These are phyloP conservation scores for Scenedesmus sp. DNA, from an alignment of 163 green algal genomes.

Conservation along the genomic window DNA sequence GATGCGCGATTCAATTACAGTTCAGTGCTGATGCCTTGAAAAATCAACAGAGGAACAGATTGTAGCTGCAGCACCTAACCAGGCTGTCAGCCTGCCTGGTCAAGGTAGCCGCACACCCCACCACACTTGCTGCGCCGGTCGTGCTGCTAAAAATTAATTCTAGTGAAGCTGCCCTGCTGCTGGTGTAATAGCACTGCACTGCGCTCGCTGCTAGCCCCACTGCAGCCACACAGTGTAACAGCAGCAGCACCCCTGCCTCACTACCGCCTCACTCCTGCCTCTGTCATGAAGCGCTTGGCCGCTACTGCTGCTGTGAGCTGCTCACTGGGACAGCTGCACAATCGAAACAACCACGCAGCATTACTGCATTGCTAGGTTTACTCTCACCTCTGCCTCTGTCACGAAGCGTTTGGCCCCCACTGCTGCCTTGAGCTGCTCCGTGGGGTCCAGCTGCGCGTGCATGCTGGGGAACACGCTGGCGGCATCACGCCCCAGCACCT, in stretches of 20 bases:
- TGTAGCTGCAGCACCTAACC: neutral
- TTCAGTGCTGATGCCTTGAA: too few species aligned
- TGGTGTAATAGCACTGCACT: neutral
- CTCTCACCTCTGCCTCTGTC: conserved; percentile 77
- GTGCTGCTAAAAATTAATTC: too few species aligned
- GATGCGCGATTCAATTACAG: too few species aligned
- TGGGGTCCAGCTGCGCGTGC: conserved; percentile 46
- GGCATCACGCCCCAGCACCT: conserved; percentile 81
- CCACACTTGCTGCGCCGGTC: too few species aligned
- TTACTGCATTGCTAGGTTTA: too few species aligned
- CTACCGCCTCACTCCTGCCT: too few species aligned
- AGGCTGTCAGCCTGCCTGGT: neutral
- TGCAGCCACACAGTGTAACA: neutral
- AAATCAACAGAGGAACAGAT: too few species aligned
- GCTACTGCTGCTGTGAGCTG: conserved; percentile 65
- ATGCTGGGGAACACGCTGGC: conserved; percentile 78
- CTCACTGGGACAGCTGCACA: conserved; percentile 50
- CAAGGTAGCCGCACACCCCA: too few species aligned
- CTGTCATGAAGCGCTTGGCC: conserved; percentile 79
- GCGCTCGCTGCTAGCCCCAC: neutral
- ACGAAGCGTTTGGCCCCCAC: conserved; percentile 79
- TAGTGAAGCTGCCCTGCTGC: neutral
- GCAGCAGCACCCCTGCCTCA: neutral
- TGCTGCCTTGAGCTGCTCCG: conserved; percentile 61
- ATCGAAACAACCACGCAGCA: too few species aligned